These are phyloP conservation scores for Kazachstania kunashirensis DNA, from an alignment of 805 yeast genomes.

Conservation along the genomic window DNA sequence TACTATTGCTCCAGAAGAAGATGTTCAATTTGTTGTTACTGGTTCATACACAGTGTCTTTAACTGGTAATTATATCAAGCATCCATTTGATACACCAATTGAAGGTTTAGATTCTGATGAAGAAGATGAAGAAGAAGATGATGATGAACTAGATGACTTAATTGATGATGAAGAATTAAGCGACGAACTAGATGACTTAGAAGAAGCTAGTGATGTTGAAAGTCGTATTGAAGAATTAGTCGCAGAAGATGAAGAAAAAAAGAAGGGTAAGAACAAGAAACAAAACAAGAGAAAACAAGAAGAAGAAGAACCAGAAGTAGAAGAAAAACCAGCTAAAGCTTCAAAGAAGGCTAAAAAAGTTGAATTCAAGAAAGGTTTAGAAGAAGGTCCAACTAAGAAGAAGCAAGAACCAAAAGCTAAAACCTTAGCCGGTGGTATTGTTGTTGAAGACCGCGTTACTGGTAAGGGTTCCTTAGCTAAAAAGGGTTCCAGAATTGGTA, in stretches of 20 bases:
- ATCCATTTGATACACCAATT: constrained; percentile 62
- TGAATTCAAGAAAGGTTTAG: constrained; percentile 81
- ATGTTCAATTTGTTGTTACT: constrained; percentile 85
- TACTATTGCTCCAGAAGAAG: constrained; percentile 88
- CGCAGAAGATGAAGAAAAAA: constrained; percentile 45
- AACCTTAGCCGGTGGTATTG: constrained; percentile 86
- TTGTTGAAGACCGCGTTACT: constrained; percentile 80
- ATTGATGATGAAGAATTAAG: constrained; percentile 43
- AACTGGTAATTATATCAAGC: constrained; percentile 92
- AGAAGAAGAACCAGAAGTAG: constrained; percentile 14
- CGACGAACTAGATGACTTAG: constrained; percentile 65
- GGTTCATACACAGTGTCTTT: constrained; percentile 92
- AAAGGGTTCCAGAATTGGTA: constrained; percentile 83
- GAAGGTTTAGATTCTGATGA: constrained; percentile 40
- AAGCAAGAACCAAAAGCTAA: constrained; percentile 44
- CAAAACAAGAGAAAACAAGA: constrained; percentile 25
- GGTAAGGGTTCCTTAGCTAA: constrained; percentile 88
- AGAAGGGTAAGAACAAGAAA: constrained; percentile 27
- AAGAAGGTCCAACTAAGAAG: constrained; percentile 80
- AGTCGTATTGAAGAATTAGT: constrained; percentile 65
- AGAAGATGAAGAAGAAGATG: constrained; percentile 24
- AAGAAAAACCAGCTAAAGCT: constrained; percentile 26
- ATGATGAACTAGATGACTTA: constrained; percentile 34
- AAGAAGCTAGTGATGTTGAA: constrained; percentile 51
- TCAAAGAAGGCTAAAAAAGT: constrained; percentile 58